A percentile compares a stretch with the other conserved stretches of the same genome.
These are phyloP conservation scores for Cupressus sempervirens DNA, from an alignment of 75 land plant genomes.

Conservation along the genomic window DNA sequence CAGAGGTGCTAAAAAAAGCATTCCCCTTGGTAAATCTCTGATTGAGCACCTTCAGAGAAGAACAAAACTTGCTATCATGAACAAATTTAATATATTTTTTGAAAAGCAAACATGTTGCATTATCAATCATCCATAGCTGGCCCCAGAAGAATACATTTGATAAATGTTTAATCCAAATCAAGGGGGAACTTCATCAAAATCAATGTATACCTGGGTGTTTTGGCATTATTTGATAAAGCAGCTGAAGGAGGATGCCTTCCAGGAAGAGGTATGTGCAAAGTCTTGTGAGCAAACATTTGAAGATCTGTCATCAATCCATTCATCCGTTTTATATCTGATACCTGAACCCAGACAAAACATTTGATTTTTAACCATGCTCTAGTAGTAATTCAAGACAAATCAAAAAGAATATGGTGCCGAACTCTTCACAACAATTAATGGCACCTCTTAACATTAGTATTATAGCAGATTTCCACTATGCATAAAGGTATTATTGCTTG, in stretches of 20 bases:
- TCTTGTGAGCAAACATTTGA: constrained; percentile 89
- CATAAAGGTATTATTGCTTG: too few species aligned
- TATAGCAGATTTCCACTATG: too few species aligned
- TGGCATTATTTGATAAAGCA: constrained; percentile 26
- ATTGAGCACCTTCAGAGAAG: not conserved
- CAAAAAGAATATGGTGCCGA: not conserved
- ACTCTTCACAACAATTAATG: not conserved
- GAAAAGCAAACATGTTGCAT: not conserved
- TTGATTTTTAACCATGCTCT: not conserved
- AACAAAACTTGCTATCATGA: not conserved
- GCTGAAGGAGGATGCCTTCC: constrained; percentile 70
- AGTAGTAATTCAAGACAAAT: not conserved
- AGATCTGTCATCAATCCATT: constrained; percentile 82
- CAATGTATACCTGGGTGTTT: constrained; percentile 17
- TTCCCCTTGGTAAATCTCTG: constrained; percentile 3
- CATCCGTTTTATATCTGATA: constrained; percentile 77
- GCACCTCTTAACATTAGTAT: too few species aligned
- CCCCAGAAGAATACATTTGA: not conserved
- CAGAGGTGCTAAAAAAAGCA: not conserved
- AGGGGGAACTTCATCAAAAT: not conserved
- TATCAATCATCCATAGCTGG: not conserved
- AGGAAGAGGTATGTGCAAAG: constrained; percentile 70
- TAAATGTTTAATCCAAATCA: not conserved
- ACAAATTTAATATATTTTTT: not conserved
- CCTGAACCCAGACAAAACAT: constrained; percentile 32